Base-by-base conservation (phyloP, 2,329 filamentous ascomycete genomes). In the Aspergillus chevalieri region DNA sequence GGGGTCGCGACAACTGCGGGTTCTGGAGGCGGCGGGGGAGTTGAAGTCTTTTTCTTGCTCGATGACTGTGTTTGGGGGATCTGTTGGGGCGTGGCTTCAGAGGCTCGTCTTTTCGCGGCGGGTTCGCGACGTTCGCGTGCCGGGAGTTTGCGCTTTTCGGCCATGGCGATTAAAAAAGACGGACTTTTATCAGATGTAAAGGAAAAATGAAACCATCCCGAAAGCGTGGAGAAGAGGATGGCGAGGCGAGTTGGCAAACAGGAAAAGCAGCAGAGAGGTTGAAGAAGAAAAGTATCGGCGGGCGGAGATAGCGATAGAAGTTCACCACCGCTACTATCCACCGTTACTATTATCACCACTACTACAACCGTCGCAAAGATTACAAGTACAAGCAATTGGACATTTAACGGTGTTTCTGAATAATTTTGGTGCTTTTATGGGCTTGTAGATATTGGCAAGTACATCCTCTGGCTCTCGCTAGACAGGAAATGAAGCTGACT, bases 91-190 rank as follows among this genome's bases (percentile, higher is more conserved):
- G 61, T 54, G 26, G 68, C 68, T 59, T 68, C 69, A 54, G 72
- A 68, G 56, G 65, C 65, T 58, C 71, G 67, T 61, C 68, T 61
- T 58, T 74, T 75, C 43, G 67, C 65, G 41, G 70, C 65, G 33
- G 70, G 65, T 59, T 74, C 71, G 51, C 72, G 68, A 49, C 73
- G 70, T 39, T 70, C 70, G 51, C 72, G 69, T 33, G 72, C 57
- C 7, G 72, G 68, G 12, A 71, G 62, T 48, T 65, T 69, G 50
- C 73, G 70, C 62, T 74, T 75, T 55, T 73, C 69, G 9, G 66
- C 69, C 66, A 73, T 73, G 28, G 44, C 28, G 30, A 17, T 44
- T 44, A 46, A 47, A 36, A 48, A 30, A n/a, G 39, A 19, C n/a
- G 1, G 14, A 38, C 6, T 38, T 38, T 36, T n/a, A 22, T 6